A percentile compares a stretch with the other conserved stretches of the same genome.
Evolutionary conservation across 257 asterid genomes (phyloP).

Genomic region (Phtheirospermum japonicum): DNA sequence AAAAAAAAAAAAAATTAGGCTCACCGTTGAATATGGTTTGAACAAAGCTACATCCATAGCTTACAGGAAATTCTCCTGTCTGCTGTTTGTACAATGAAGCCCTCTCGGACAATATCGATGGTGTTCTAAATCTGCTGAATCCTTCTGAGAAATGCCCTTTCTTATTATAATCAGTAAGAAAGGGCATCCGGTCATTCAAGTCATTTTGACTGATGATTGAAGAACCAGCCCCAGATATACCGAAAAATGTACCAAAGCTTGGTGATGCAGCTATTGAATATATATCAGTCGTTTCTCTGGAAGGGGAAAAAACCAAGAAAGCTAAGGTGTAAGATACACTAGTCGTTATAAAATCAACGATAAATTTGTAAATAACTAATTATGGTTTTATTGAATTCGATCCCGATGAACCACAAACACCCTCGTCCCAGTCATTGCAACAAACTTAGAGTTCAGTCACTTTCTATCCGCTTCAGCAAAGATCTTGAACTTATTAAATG

Average conservation of each 20-base stretch:
- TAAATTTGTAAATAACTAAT: background rate
- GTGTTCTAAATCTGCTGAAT: constrained; percentile 27
- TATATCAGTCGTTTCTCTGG: constrained; percentile 74
- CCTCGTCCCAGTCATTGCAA: background rate
- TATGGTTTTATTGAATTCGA: background rate
- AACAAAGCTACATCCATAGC: constrained; percentile 65
- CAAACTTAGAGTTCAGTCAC: background rate
- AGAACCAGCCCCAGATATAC: constrained; percentile 32
- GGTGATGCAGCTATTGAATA: constrained; percentile 87
- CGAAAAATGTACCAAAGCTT: constrained; percentile 46
- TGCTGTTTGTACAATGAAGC: constrained; percentile 37
- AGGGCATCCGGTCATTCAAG: constrained; percentile 38
- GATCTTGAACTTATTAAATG: background rate
- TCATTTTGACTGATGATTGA: constrained; percentile 30
- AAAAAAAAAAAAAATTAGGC: background rate
- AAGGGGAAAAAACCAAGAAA: constrained; percentile 3
- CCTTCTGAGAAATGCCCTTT: constrained; percentile 26
- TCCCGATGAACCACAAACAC: background rate
- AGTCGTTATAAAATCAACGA: background rate
- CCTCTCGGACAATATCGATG: constrained; percentile 39
- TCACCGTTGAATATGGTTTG: constrained; percentile 86
- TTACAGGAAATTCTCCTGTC: constrained; percentile 56
- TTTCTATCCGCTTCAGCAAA: background rate
- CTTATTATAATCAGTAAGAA: constrained; percentile 48
- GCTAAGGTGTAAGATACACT: constrained; percentile 11